Base-by-base conservation (phyloP, 148 eudicot species). In the Rhododendron mucronatum region DNA sequence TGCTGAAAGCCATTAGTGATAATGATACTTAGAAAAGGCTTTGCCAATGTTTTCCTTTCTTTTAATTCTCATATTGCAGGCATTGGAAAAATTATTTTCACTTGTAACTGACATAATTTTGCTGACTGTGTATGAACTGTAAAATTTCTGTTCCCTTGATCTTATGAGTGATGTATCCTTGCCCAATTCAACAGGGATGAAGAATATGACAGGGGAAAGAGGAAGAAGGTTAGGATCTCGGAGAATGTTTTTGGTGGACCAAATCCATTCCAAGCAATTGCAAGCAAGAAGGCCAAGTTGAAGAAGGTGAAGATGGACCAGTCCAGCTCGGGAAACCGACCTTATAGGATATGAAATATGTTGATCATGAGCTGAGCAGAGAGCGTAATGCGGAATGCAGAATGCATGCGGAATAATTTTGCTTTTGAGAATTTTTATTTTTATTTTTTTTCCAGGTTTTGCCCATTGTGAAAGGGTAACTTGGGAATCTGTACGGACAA, bases 121-220 rank as follows among this genome's bases (percentile, higher is more conserved):
- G 41, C 23, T 5, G 63, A 48, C 55, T 78, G 35, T 28, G n/a
- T 50, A 78, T n/a, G 55, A 78, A 78, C 55, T 45, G 26, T 13
- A 28, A 80, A 6, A 14, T 80, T 80, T 45, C 5, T n/a, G 6
- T 53, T 33, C 57, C 69, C 41, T 55, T 81, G 35, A 9, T 39
- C 67, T 55, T 47, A 53, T 33, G 69, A 51, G 45, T 55, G 23
- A 81, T 81, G 45, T 16, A 55, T 81, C 35, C 28, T 41, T 87
- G 28, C 37, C n/a, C 4, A 82, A 75, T 80, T 87, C 65, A 44
- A n/a, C 93, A 94, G 99, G 99, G 98, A 97, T 86, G 95, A 95
- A 79, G 98, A 94, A 73, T 97, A 97, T 85, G 99, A 97, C 88
- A 86, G 88, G 26, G 99, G 98, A 80, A 95, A 92, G 90, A 93